These are phyloP conservation scores for Leccinum broughii DNA, from an alignment of 768 basidiomycete genomes.

Conservation along the genomic window DNA sequence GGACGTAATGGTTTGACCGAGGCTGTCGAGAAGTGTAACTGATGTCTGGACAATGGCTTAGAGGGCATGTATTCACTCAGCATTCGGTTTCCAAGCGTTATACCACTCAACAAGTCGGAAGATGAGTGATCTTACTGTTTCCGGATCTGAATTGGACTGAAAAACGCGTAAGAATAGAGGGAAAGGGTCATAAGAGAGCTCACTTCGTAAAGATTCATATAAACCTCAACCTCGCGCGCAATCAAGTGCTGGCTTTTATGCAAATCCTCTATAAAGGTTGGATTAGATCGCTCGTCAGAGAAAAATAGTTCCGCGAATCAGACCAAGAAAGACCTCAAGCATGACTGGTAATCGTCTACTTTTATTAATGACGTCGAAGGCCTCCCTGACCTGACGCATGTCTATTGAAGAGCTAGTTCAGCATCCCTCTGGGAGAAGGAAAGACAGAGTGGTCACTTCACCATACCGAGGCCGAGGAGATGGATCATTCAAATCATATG, in stretches of 20 bases:
- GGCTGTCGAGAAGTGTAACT: conserved; percentile 38
- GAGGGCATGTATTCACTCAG: conserved; percentile 48
- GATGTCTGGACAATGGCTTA: neutral
- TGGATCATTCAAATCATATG: conserved; percentile 50
- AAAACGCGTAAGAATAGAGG: conserved; percentile 4
- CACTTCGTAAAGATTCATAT: conserved; percentile 67
- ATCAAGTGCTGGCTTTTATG: conserved; percentile 59
- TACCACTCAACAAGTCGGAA: conserved; percentile 70
- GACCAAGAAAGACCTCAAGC: conserved; percentile 73
- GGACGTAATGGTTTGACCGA: conserved; percentile 58
- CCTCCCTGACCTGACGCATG: conserved; percentile 48
- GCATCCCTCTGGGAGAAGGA: neutral
- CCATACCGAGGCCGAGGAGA: conserved; percentile 32
- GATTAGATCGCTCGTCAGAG: neutral
- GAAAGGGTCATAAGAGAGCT: conserved; percentile 6
- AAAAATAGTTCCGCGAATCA: conserved; percentile 18
- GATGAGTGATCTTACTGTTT: conserved; percentile 54
- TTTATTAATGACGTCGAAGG: conserved; percentile 59
- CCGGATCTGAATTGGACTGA: conserved; percentile 48
- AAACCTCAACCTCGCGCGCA: conserved; percentile 54
- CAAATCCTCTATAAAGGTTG: conserved; percentile 53
- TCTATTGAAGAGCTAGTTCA: conserved; percentile 36
- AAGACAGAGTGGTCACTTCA: conserved; percentile 11
- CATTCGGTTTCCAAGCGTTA: conserved; percentile 67
- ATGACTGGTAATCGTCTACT: conserved; percentile 61